Conservation (phyloP, 2,329 filamentous ascomycete species). For the Ploettnerulaceae sp. region DNA sequence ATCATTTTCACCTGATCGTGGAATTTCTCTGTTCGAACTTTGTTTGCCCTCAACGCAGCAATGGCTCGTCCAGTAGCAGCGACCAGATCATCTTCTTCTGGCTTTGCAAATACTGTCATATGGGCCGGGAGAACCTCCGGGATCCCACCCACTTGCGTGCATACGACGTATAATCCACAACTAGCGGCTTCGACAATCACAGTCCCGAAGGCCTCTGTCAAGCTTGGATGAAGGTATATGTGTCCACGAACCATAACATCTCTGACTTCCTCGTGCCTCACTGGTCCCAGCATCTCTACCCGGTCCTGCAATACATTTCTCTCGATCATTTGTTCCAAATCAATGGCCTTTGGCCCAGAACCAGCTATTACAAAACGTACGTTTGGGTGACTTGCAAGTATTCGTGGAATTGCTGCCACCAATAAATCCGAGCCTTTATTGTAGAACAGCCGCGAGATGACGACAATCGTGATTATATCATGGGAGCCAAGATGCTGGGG, state of each 20-base stretch:
- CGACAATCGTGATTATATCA: conserved; percentile 91
- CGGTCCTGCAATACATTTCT: conserved; percentile 89
- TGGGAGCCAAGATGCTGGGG: conserved; percentile 69
- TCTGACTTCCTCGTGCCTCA: conserved; percentile 92
- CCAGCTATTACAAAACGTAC: conserved; percentile 96
- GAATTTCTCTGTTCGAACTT: conserved; percentile 86
- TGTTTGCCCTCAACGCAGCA: conserved; percentile 75
- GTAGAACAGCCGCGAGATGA: conserved; percentile 95
- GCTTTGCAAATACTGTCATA: conserved; percentile 97
- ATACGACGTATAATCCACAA: conserved; percentile 94
- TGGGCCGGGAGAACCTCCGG: conserved; percentile 92
- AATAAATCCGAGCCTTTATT: conserved; percentile 97
- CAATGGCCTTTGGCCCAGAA: conserved; percentile 92
- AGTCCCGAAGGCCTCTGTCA: conserved; percentile 96
- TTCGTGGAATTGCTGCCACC: conserved; percentile 92
- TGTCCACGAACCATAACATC: conserved; percentile 97
- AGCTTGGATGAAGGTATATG: conserved; percentile 89
- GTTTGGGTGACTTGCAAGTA: conserved; percentile 83
- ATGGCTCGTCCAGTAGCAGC: conserved; percentile 86
- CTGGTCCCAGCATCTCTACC: conserved; percentile 84
- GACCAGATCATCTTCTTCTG: conserved; percentile 93
- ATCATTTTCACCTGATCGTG: conserved; percentile 97
- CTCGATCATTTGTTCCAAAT: conserved; percentile 97
- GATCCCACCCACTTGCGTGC: conserved; percentile 92
- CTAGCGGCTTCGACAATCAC: conserved; percentile 96